Base-by-base conservation (phyloP, 371 early-diverging fungal species). In the Mucor lusitanicus region DNA sequence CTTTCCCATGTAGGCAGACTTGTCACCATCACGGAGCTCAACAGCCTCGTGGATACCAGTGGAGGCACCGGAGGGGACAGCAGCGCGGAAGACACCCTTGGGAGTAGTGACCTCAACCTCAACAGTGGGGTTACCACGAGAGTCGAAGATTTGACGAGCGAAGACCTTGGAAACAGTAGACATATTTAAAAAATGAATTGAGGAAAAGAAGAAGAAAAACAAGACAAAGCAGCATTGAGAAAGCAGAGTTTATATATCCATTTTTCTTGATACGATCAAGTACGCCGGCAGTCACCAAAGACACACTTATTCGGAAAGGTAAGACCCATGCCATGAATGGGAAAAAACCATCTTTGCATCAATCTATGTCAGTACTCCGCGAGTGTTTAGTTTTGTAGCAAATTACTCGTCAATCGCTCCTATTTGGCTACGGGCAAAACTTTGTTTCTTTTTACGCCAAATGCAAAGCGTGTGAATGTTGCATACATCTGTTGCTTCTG, bases 1-100 rank as follows among this genome's bases (percentile, higher is more conserved):
- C 88, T 99, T 98, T 84, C 99, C 99, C 74, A 95, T 80, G 83
- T 99, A 99, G 61, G 86, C 84, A 42, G 70, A 67, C 81, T 94
- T 93, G 85, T 91, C 91, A 33, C 87, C 87, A 73, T 99, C 99
- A 74, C 98, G 94, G 70, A 99, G 91, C 86, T 99, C 99, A 53
- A 95, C 85, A 50, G 99, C 99, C 87, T 99, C 99, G 86, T 99
- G 94, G 72, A 98, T 87, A 77, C 99, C 99, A 66, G 99, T 99
- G 62, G 99, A 99, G 48, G 99, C 99, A 74, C 99, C 99, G 67
- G 97, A 97, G 64, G 99, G 99, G 39, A 99, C 99, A 65, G 96
- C 98, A 63, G 98, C 96, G 73, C 97, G 94, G 91, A 97, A 96
- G 68, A 92, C 81, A 72, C 95, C 95, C 75, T 90, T 86, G 44